These are phyloP conservation scores for Cordia subcordata DNA, from an alignment of 257 asterid species.

Conservation along the genomic window DNA sequence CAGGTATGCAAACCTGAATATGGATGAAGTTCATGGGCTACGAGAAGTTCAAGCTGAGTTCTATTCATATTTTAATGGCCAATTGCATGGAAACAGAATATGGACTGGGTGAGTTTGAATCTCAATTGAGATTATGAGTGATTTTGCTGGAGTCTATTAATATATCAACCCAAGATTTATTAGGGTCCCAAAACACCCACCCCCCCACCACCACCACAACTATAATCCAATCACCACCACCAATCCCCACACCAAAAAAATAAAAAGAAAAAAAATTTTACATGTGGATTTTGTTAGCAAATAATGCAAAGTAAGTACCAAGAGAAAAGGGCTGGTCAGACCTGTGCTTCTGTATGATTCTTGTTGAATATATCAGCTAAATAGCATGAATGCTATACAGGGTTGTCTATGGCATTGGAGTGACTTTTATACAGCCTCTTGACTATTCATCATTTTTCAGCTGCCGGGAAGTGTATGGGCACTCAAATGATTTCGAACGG, in stretches of 20 bases:
- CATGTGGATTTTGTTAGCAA: no score
- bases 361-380: constrained; percentile 6
- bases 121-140: no score
- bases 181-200: no score
- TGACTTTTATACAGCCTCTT: constrained; percentile 72
- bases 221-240: no score
- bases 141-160: no score
- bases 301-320: neutral
- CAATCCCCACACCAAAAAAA: no score
- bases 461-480: constrained; percentile 60
- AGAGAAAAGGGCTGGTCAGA: neutral
- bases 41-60: constrained; percentile 60
- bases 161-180: no score
- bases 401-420: constrained; percentile 74
- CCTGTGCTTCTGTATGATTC: neutral
- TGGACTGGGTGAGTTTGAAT: constrained; percentile 79
- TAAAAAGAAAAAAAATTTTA: no score
- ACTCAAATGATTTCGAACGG: constrained; percentile 75
- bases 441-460: constrained; percentile 63
- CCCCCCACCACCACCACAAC: no score
- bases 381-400: constrained; percentile 37
- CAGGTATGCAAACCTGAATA: constrained; percentile 60
- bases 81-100: constrained; percentile 59
- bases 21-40: constrained; percentile 61
- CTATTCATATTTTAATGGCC: constrained; percentile 69